Conservation (phyloP, 2,329 filamentous ascomycete species). For the Clathrospora elynae region DNA sequence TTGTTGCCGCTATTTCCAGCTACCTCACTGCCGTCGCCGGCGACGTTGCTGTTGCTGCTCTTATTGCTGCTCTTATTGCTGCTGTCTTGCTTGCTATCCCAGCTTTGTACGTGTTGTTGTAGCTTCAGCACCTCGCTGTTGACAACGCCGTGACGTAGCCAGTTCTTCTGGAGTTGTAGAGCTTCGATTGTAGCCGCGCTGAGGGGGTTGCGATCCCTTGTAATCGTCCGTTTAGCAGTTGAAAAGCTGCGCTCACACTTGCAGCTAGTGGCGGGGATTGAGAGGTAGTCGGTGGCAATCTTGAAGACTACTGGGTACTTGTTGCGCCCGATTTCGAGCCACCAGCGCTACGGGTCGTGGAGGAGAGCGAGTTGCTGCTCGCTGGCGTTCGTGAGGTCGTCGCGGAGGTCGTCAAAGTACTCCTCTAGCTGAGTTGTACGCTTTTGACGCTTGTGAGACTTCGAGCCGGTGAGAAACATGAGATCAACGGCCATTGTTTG, state of each 20-base stretch:
- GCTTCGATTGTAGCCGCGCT: slow-evolving; percentile 3
- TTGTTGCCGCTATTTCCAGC: not conserved
- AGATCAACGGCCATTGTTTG: slow-evolving; percentile 7
- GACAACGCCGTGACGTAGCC: slow-evolving; percentile 2
- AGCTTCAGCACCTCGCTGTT: not conserved
- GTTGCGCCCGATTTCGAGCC: slow-evolving; percentile 3
- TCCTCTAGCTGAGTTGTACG: slow-evolving; percentile 5
- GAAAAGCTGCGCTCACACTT: slow-evolving; percentile 14
- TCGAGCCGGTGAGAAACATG: slow-evolving; percentile 1
- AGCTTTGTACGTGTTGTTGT: slow-evolving; percentile 1
- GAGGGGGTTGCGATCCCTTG: slow-evolving; percentile 7
- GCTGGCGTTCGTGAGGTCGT: slow-evolving; percentile 2
- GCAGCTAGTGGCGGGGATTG: slow-evolving; percentile 9
- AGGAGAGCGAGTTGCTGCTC: not conserved
- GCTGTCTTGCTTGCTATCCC: not conserved
- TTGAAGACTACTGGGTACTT: slow-evolving; percentile 14
- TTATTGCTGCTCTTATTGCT: slow-evolving; percentile 2
- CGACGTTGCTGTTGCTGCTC: slow-evolving; percentile 1
- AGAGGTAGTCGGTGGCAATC: slow-evolving; percentile 15
- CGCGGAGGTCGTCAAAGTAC: slow-evolving; percentile 7
- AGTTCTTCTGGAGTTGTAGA: slow-evolving; percentile 5
- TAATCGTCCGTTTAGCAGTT: slow-evolving; percentile 11
- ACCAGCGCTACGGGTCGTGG: slow-evolving; percentile 7
- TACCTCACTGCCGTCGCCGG: not conserved
- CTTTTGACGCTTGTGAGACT: slow-evolving; percentile 9